A percentile compares a stretch with the other conserved stretches of the same genome.
Evolutionary conservation across 2,329 filamentous ascomycete species (phyloP).

Genomic region (Pezicula rhizophila): DNA sequence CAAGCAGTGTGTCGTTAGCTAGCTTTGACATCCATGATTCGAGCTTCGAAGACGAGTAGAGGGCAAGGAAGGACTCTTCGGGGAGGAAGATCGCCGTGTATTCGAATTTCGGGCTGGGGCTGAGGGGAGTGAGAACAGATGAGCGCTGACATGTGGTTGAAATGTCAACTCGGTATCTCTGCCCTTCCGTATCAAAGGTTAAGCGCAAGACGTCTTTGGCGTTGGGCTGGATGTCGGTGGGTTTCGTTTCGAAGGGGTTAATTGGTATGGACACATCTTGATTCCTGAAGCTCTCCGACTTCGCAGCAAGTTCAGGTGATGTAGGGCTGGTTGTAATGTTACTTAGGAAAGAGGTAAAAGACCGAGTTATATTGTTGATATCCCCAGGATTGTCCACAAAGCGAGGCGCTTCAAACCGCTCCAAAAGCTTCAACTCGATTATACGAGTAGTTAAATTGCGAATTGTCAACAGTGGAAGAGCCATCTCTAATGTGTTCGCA

Average conservation of each 20-base stretch:
- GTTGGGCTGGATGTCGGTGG: constrained; percentile 55
- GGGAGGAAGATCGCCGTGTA: constrained; percentile 64
- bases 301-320: constrained; percentile 34
- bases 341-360: constrained; percentile 36
- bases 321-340: constrained; percentile 36
- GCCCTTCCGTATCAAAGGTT: constrained; percentile 60
- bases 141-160: constrained; percentile 57
- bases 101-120: constrained; percentile 42
- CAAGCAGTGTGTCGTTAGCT: constrained; percentile 64
- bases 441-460: constrained; percentile 74
- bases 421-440: constrained; percentile 66
- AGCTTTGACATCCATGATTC: constrained; percentile 77
- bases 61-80: constrained; percentile 46
- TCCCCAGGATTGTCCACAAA: constrained; percentile 25
- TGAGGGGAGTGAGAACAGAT: constrained; percentile 53
- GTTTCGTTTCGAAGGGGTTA: constrained; percentile 60
- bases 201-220: constrained; percentile 65
- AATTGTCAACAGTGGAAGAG: constrained; percentile 51
- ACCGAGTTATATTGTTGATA: constrained; percentile 36
- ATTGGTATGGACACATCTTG: constrained; percentile 59
- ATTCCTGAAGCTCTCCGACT: constrained; percentile 54
- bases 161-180: constrained; percentile 67
- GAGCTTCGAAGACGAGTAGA: constrained; percentile 68
- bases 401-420: constrained; percentile 60
- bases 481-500: constrained; percentile 11